Evolutionary conservation across 345 rosid species (phyloP), one percentile per base, ranked within the genome.

Genomic region (Syzygium aromaticum): DNA sequence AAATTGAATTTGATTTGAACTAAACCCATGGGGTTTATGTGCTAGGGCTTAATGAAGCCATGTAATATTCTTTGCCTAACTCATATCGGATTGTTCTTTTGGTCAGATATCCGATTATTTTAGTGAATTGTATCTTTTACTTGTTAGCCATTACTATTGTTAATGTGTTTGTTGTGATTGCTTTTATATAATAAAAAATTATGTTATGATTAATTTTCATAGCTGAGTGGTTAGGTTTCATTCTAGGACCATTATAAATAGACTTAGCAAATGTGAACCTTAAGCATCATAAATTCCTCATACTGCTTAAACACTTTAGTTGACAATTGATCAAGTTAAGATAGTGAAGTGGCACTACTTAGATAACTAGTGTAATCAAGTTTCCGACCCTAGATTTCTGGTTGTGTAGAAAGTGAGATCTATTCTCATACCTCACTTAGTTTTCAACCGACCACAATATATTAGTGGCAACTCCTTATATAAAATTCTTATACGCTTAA

Each of bases 341-440:
- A 7, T 25, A 59, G 25, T 11, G 12, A 59, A 59, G 27, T 59
- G 64, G 5, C 64, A 59, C 30, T 27, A 59, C 14, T 59, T 25
- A 59, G 15, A 59, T 59, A 13, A 11, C 0, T 59, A 27, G 27
- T 59, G 27, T 27, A 59, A 57, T 57, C 15, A 57, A 57, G 64
- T 59, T 28, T 6, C 30, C 1, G 5, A 59, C 11, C 64, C 0
- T 25, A 0, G 15, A 59, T 25, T 7, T 59, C 1, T 2, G 12
- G 30, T 59, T 59, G 1, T 28, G 5, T 11, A 25, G 5, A 25
- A 59, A 59, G 2, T 59, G 12, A 59, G 64, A 1, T 59, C 11
- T 27, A 11, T 25, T 25, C 11, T 25, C 64, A 59, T 27, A 25
- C 16, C 30, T 59, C 64, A 2, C 30, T 5, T 59, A 1, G 5